Evolutionary conservation across 768 basidiomycete genomes (phyloP).

Genomic region (Amanita rubescens): DNA sequence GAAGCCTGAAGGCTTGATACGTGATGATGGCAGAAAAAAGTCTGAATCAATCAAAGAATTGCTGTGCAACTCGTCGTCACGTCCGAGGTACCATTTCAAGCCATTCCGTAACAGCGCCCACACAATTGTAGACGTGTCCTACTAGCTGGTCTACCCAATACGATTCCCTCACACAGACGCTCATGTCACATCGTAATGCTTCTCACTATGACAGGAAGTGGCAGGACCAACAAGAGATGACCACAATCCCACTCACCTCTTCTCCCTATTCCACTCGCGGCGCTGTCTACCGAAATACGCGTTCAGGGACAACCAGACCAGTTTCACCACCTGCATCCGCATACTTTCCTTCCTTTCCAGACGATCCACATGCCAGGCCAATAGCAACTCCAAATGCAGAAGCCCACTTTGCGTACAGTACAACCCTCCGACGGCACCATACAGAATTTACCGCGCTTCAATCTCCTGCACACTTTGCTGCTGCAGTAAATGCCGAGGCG

Average conservation of each 20-base stretch:
- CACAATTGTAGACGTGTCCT: no score
- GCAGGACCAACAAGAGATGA: conserved; percentile 4
- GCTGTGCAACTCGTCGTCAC: background rate
- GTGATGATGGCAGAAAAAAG: no score
- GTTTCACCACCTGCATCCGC: conserved; percentile 75
- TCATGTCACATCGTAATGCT: conserved; percentile 13
- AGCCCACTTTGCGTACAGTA: conserved; percentile 78
- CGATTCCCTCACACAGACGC: background rate
- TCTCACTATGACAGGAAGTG: conserved; percentile 36
- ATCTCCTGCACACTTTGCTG: conserved; percentile 42
- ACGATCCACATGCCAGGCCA: conserved; percentile 39
- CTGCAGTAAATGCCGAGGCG: conserved; percentile 40
- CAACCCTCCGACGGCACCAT: conserved; percentile 65
- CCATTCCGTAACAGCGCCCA: no score
- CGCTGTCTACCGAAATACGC: background rate
- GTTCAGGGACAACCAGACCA: conserved; percentile 20
- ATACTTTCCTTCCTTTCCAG: conserved; percentile 60
- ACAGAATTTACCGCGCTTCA: conserved; percentile 36
- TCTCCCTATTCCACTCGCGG: conserved; percentile 28
- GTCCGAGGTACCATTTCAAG: no score
- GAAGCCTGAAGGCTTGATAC: no score
- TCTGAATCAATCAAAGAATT: no score
- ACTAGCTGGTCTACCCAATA: no score
- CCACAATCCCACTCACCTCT: conserved; percentile 19
- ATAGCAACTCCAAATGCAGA: conserved; percentile 58